Evolutionary conservation across 106 monocot genomes (phyloP), one percentile per base, ranked within the genome.

Genomic region (Iris macrosiphon): DNA sequence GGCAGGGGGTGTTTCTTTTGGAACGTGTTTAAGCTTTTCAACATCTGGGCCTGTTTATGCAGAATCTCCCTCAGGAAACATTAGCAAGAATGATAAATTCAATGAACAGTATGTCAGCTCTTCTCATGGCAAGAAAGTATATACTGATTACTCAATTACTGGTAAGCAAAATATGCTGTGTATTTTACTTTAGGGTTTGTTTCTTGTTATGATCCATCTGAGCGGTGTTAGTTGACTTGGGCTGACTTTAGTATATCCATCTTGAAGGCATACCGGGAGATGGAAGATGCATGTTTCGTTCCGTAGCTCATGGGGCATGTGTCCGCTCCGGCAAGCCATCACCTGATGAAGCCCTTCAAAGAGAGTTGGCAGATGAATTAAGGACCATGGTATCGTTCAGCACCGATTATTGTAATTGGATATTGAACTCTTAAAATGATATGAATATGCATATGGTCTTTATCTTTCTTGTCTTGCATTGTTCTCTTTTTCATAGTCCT

Each of bases 201-300:
- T n/a, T n/a, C n/a, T n/a, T n/a, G n/a, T n/a, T n/a, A n/a, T n/a
- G n/a, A n/a, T n/a, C n/a, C n/a, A n/a, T n/a, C n/a, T n/a, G n/a
- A n/a, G n/a, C n/a, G n/a, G n/a, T n/a, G n/a, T n/a, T n/a, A n/a
- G n/a, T n/a, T n/a, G n/a, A n/a, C n/a, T n/a, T n/a, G n/a, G n/a
- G n/a, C n/a, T 63, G 22, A 26, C n/a, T 42, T 28, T 37, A 35
- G 39, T 27, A 4, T 49, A 16, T 38, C 2, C 7, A 38, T 67
- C 34, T 51, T 78, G 33, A 52, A 87, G 98, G 98, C 20, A 91
- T 98, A 69, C 91, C 98, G 4, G 98, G 98, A 62, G 98, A 98
- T 79, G 98, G 98, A 18, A 91, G 98, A 63, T 98, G 98, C 57
- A 68, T 98, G 70, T 98, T 98, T 47, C 85, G 91, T 40, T 87